Evolutionary conservation across 1,284 basidiomycete species (phyloP), one percentile per base, ranked within the genome.

Genomic region (Ceratobasidium sp.): DNA sequence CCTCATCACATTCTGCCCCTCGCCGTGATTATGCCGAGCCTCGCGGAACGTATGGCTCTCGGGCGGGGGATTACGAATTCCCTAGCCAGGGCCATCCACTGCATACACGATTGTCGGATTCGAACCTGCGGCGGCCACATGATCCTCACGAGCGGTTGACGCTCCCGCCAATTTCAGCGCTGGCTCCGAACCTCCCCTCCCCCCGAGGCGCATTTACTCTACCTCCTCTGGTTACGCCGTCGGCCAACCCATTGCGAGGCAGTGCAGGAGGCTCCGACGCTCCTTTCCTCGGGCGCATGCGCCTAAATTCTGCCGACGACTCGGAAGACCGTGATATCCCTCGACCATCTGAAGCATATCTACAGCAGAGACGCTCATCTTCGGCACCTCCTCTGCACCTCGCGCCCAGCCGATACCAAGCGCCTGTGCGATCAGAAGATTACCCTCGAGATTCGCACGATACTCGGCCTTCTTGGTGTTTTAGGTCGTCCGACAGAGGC

Each of bases 101-200:
- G 31, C 64, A 67, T 3, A 54, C 50, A 43, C 64, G 64, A 25
- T 67, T 52, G 4, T 67, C 64, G 15, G 64, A 67, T 32, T 55
- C 64, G 27, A 67, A 47, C 47, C 64, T 67, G 4, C 64, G 64
- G 17, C 64, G 52, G 17, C 15, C 52, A 13, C 62, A 65, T 38
- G 64, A 67, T 40, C 64, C 64, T 20, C 64, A 67, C 35, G 64
- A 67, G 40, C 52, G 64, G 17, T 52, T 67, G 5, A 67, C 64
- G 52, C 64, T 67, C 25, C 64, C 64, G n/a, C 64, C 64, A 15
- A 67, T 67, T 55, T 67, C 64, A 55, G 64, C 64, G 17, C 64
- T 67, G 3, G 64, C 64, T 32, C 64, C 64, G 1, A 67, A 67
- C 40, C 64, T 67, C 20, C 64, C 64, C 17, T 67, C 64, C 40